phyloP scores from a whole-genome alignment of 306 rosid genomes.

The Urtica urens region DNA sequence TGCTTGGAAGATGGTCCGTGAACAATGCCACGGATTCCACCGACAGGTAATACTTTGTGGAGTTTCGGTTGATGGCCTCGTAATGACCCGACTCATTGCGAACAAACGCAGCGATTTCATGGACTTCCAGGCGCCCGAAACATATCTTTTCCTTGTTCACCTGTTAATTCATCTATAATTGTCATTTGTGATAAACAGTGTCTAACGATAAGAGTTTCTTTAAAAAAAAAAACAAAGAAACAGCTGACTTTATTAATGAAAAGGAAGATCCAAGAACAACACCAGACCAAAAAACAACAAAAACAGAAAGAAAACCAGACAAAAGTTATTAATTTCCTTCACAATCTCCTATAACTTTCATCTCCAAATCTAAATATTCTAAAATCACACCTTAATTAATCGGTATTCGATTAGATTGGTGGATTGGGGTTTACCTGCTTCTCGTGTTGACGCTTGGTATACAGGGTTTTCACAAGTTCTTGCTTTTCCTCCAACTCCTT shows the following conservation, averaged over 20 bases:
- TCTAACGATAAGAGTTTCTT: background rate
- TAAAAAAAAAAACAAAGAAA: background rate
- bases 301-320: no score
- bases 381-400: no score
- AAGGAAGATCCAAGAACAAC: no score
- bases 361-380: no score
- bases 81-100: conserved; percentile 60
- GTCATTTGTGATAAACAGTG: no score
- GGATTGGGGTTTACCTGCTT: conserved; percentile 58
- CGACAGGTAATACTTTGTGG: conserved; percentile 71
- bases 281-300: conserved; percentile 1
- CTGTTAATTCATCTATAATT: conserved; percentile 21
- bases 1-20: conserved; percentile 60
- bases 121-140: conserved; percentile 75
- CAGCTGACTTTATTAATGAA: conserved; percentile 4
- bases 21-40: conserved; percentile 86
- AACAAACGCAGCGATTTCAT: conserved; percentile 91
- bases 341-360: no score
- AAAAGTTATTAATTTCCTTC: no score
- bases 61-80: conserved; percentile 76
- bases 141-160: conserved; percentile 93
- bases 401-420: no score
- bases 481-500: conserved; percentile 78
- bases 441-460: conserved; percentile 82
- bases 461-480: conserved; percentile 70